Evolutionary conservation across 106 monocot species (phyloP).

Genomic region (Dioscorea zingiberensis): DNA sequence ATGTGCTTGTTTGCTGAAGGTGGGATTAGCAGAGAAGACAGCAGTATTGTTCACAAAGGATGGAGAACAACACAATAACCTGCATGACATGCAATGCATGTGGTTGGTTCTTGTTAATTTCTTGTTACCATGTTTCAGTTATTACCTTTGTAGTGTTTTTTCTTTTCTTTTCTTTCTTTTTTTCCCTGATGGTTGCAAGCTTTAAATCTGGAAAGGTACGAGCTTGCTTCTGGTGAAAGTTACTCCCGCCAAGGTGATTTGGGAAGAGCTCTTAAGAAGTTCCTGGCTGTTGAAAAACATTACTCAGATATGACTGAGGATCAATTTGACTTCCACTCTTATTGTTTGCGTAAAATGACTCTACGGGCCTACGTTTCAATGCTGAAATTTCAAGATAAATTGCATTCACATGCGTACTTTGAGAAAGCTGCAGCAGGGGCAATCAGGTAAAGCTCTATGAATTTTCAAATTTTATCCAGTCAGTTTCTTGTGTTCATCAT

Average conservation of each 20-base stretch:
- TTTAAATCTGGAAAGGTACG: constrained; percentile 57
- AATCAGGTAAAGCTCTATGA: constrained; percentile 52
- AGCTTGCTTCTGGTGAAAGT: constrained; percentile 93
- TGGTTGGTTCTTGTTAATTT: constrained; percentile 40
- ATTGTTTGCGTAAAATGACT: constrained; percentile 98
- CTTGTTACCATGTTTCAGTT: not conserved
- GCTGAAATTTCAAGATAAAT: constrained; percentile 90
- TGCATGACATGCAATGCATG: constrained; percentile 99
- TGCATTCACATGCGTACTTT: constrained; percentile 90
- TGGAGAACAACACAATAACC: constrained; percentile 97
- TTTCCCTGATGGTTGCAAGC: not conserved
- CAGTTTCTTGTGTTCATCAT: too few species aligned
- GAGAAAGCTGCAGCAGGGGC: constrained; percentile 93
- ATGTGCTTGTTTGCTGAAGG: constrained; percentile 33
- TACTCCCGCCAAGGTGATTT: constrained; percentile 90
- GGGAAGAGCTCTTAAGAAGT: constrained; percentile 84
- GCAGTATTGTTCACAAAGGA: constrained; percentile 97
- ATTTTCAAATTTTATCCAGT: too few species aligned
- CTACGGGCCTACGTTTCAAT: constrained; percentile 87
- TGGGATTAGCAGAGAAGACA: constrained; percentile 82
- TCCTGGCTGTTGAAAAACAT: constrained; percentile 96
- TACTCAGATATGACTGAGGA: constrained; percentile 95
- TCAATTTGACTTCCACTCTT: constrained; percentile 99
- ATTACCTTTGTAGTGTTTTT: not conserved
- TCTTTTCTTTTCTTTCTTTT: too few species aligned